A percentile compares a stretch with the other conserved stretches of the same genome.
phyloP scores from a whole-genome alignment of 2,329 filamentous ascomycete species.

The Claviceps quebecensis region DNA sequence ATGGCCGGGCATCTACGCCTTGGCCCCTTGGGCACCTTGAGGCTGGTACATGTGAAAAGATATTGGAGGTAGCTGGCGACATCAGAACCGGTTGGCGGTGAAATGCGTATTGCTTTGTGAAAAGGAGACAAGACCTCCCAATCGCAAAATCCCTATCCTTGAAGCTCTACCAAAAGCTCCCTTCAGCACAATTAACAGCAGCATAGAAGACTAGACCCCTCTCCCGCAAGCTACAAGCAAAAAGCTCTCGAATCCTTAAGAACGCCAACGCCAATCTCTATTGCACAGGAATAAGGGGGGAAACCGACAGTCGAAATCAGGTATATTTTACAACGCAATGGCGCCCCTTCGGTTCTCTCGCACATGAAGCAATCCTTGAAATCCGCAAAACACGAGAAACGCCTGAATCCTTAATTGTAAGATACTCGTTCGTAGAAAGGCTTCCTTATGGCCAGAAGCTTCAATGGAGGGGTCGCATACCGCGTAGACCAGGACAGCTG shows the following conservation, averaged over 20 bases:
- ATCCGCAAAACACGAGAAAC: conserved; percentile 83
- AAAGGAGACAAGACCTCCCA: too few species aligned
- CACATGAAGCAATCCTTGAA: conserved; percentile 76
- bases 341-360: conserved; percentile 72
- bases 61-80: too few species aligned
- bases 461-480: conserved; percentile 43
- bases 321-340: conserved; percentile 49
- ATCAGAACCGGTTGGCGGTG: too few species aligned
- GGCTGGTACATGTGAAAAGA: too few species aligned
- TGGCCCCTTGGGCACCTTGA: too few species aligned
- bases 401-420: conserved; percentile 34
- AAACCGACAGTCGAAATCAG: neutral
- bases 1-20: too few species aligned
- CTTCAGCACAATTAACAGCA: too few species aligned
- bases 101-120: too few species aligned
- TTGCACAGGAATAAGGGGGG: neutral
- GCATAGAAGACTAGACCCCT: too few species aligned
- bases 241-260: neutral
- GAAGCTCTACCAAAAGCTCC: too few species aligned
- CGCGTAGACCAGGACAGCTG: conserved; percentile 74
- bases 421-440: neutral
- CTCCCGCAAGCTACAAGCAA: too few species aligned
- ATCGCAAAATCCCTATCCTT: too few species aligned
- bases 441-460: neutral
- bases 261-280: conserved; percentile 7